Conservation (phyloP, 1,284 basidiomycete genomes). For the Heterobasidion occidentale region DNA sequence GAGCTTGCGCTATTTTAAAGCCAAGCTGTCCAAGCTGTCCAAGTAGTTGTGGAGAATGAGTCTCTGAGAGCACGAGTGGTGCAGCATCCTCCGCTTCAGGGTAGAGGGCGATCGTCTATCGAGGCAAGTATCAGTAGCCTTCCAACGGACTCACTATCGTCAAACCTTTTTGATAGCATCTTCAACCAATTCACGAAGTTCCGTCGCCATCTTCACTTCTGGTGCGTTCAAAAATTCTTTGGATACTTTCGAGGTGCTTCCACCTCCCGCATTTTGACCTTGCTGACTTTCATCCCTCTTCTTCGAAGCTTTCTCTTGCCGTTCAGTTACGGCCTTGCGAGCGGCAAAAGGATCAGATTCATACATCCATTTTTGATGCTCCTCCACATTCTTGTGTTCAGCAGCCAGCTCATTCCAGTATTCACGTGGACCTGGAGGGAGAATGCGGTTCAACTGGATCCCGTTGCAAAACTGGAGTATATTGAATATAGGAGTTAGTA, state of each 20-base stretch:
- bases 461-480: slow-evolving; percentile 65
- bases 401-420: slow-evolving; percentile 76
- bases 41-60: slow-evolving; percentile 29
- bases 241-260: slow-evolving; percentile 16
- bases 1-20: slow-evolving; percentile 45
- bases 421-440: slow-evolving; percentile 77
- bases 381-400: slow-evolving; percentile 61
- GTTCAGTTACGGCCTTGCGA: slow-evolving; percentile 53
- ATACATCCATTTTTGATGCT: slow-evolving; percentile 82
- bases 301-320: slow-evolving; percentile 49
- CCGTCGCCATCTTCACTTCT: slow-evolving; percentile 81
- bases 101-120: slow-evolving; percentile 44
- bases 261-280: slow-evolving; percentile 4
- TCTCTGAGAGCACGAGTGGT: slow-evolving; percentile 37
- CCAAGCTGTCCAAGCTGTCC: slow-evolving; percentile 47
- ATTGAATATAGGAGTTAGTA: not conserved
- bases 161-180: slow-evolving; percentile 72
- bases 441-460: slow-evolving; percentile 66
- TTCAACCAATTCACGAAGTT: slow-evolving; percentile 77
- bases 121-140: not conserved
- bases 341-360: slow-evolving; percentile 80
- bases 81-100: slow-evolving; percentile 42
- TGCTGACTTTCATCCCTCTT: slow-evolving; percentile 28
- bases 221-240: slow-evolving; percentile 60
- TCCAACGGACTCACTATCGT: slow-evolving; percentile 4